Evolutionary conservation across 805 yeast species (phyloP), one percentile per base, ranked within the genome.

Genomic region (Danielia oregonensis): DNA sequence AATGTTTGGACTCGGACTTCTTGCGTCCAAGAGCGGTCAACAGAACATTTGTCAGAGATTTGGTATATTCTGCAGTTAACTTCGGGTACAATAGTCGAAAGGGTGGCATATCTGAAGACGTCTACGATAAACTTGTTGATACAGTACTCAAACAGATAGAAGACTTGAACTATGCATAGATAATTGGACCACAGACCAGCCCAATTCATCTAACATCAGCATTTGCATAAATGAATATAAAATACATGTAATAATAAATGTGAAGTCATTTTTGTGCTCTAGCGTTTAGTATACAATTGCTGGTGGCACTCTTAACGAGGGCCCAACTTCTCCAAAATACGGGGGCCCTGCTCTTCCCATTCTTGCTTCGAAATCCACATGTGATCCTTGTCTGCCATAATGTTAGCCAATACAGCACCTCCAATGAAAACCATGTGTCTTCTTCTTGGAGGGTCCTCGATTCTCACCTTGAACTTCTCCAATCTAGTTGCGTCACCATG

Each of bases 381-480:
- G 55, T 89, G 97, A 48, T 89, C 97, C 62, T 91, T 93, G 60
- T 89, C 96, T 30, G 95, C 95, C 97, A 93, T 93, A 49, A 93
- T 91, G 57, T 85, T 87, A 22, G 98, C 97, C 57, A 93, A 73
- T 14, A 93, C 97, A 4, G 97, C 97, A 52, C 98, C 98, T 50
- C 98, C 98, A 48, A 91, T 81, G 64, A 93, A 93, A 23, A 93
- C 98, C 97, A 93, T 91, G 63, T 93, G 96, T 60, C 89, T 84
- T 72, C 98, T 87, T 71, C 97, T 79, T 48, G 98, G 98, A 26
- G 98, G 97, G 61, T 93, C 97, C 62, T 93, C 97, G 52, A 93
- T 93, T 64, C 91, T 79, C 26, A 93, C 96, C 64, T 93, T 93
- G 66, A 93, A 91, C 63, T 89, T 89, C 42, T 78, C 85, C 47